Evolutionary conservation across 768 basidiomycete species (phyloP).

Genomic region (Leccinum incarnatum): DNA sequence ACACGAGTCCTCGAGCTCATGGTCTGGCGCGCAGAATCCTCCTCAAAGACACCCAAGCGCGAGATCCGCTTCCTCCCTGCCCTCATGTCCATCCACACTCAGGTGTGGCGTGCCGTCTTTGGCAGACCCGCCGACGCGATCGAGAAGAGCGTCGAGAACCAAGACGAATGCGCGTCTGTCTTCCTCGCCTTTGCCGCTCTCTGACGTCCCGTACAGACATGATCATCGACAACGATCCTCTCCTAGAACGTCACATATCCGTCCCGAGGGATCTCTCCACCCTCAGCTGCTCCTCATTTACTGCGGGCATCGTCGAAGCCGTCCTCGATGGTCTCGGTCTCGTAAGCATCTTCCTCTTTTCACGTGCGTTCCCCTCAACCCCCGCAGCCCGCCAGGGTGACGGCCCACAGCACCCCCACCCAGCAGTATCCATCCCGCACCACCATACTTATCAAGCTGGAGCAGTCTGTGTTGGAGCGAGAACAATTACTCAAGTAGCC

Average conservation of each 20-base stretch:
- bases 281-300: constrained; percentile 95
- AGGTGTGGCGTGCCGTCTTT: constrained; percentile 93
- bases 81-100: constrained; percentile 91
- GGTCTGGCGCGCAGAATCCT: constrained; percentile 73
- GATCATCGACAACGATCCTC: constrained; percentile 97
- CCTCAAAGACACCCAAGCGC: constrained; percentile 87
- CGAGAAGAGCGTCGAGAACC: constrained; percentile 94
- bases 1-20: constrained; percentile 83
- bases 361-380: constrained; percentile 9
- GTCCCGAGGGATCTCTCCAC: constrained; percentile 93
- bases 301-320: constrained; percentile 96
- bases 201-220: constrained; percentile 59
- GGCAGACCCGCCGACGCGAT: constrained; percentile 92
- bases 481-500: constrained; percentile 51
- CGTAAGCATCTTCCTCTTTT: constrained; percentile 49
- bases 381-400: constrained; percentile 88
- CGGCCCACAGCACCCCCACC: constrained; percentile 90
- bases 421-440: constrained; percentile 78
- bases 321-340: constrained; percentile 93
- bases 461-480: constrained; percentile 88
- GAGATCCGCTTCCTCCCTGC: constrained; percentile 89
- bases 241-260: constrained; percentile 87
- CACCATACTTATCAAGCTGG: constrained; percentile 97
- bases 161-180: constrained; percentile 79
- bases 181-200: not conserved